These are phyloP conservation scores for Erythrophleum fordii DNA, from an alignment of 306 rosid genomes.

Conservation along the genomic window DNA sequence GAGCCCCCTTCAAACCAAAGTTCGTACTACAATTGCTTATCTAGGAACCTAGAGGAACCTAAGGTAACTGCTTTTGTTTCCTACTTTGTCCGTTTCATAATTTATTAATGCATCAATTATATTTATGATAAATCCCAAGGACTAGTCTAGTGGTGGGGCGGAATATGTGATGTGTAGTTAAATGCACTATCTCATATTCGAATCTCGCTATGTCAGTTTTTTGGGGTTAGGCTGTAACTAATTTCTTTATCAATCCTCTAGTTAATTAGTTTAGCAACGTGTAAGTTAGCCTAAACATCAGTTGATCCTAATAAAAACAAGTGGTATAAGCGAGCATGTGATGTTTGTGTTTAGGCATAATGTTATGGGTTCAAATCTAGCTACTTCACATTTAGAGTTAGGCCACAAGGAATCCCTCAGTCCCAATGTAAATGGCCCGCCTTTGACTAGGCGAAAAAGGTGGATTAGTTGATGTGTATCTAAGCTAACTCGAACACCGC, in stretches of 20 bases:
- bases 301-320: too few species aligned
- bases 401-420: too few species aligned
- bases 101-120: not conserved
- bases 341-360: too few species aligned
- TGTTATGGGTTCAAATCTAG: too few species aligned
- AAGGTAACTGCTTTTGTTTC: constrained; percentile 34
- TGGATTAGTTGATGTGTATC: not conserved
- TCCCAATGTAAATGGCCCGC: not conserved
- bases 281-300: too few species aligned
- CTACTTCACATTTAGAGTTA: too few species aligned
- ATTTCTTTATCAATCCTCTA: not conserved
- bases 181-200: not conserved
- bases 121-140: not conserved
- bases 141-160: not conserved
- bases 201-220: too few species aligned
- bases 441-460: not conserved
- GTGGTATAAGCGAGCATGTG: too few species aligned
- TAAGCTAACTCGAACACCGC: not conserved
- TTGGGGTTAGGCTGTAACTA: too few species aligned
- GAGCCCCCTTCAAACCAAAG: constrained; percentile 93
- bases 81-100: not conserved
- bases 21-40: constrained; percentile 33
- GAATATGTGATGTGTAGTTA: not conserved
- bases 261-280: too few species aligned
- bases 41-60: constrained; percentile 41